Conservation (phyloP, 2,329 filamentous ascomycete species). For the Anthostomella pinea region DNA sequence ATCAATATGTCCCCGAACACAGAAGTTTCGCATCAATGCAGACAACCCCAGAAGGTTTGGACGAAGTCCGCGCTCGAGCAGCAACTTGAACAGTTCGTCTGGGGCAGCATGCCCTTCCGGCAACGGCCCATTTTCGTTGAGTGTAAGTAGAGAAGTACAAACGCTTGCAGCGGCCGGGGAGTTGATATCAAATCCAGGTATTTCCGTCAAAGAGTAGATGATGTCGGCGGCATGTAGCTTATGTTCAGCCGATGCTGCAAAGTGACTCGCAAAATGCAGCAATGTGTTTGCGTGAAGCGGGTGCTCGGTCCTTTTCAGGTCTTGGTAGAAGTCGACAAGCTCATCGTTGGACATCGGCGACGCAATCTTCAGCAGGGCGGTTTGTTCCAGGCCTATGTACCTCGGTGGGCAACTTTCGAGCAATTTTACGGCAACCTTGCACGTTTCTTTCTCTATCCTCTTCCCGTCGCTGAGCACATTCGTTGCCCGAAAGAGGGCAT, state of each 20-base stretch:
- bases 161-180: constrained; percentile 47
- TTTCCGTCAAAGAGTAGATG: constrained; percentile 34
- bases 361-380: constrained; percentile 18
- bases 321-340: constrained; percentile 18
- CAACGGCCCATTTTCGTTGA: constrained; percentile 31
- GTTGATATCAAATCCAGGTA: constrained; percentile 43
- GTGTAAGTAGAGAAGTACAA: constrained; percentile 57
- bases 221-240: constrained; percentile 45
- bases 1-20: constrained; percentile 59
- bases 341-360: constrained; percentile 7
- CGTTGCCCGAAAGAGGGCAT: constrained; percentile 18
- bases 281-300: constrained; percentile 37
- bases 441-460: constrained; percentile 10
- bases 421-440: constrained; percentile 20
- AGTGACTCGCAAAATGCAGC: constrained; percentile 44
- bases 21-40: constrained; percentile 68
- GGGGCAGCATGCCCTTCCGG: constrained; percentile 45
- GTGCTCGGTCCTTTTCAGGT: constrained; percentile 19
- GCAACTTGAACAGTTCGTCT: constrained; percentile 50
- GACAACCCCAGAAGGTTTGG: constrained; percentile 65
- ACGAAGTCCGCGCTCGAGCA: constrained; percentile 59
- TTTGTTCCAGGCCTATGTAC: constrained; percentile 24
- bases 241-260: constrained; percentile 39
- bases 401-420: constrained; percentile 21
- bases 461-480: background rate